Conservation (phyloP, 345 rosid genomes). For the Lumnitzera racemosa region DNA sequence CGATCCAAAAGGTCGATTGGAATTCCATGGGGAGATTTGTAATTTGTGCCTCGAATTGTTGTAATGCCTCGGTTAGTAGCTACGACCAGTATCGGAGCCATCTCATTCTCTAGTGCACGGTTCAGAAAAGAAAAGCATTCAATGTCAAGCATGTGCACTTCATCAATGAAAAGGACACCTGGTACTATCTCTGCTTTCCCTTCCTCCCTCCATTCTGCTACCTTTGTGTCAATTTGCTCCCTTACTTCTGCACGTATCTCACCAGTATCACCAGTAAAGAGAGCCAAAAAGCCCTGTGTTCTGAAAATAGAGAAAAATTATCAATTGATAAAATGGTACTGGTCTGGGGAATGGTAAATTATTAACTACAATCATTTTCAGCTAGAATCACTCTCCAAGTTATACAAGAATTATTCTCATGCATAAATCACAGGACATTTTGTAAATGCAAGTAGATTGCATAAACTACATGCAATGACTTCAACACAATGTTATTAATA, state of each 20-base stretch:
- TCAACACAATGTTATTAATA: too few relatives aligned
- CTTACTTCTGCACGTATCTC: conserved; percentile 94
- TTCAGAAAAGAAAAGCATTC: conserved; percentile 98
- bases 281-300: conserved; percentile 93
- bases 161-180: conserved; percentile 93
- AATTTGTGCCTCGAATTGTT: conserved; percentile 80
- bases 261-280: conserved; percentile 95
- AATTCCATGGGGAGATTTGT: conserved; percentile 92
- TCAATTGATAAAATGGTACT: not conserved
- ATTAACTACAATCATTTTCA: not conserved
- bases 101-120: conserved; percentile 93
- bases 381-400: not conserved
- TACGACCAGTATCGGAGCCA: conserved; percentile 92
- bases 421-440: too few relatives aligned
- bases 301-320: conserved; percentile 25
- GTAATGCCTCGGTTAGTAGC: conserved; percentile 95
- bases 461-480: too few relatives aligned
- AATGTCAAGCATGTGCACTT: conserved; percentile 95
- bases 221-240: conserved; percentile 89
- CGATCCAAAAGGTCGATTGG: conserved; percentile 95
- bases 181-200: conserved; percentile 97
- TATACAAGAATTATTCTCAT: too few relatives aligned
- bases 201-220: conserved; percentile 98
- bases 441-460: too few relatives aligned
- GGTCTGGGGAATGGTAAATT: not conserved